Conservation (phyloP, 2,329 filamentous ascomycete species). For the Alternaria sp. region DNA sequence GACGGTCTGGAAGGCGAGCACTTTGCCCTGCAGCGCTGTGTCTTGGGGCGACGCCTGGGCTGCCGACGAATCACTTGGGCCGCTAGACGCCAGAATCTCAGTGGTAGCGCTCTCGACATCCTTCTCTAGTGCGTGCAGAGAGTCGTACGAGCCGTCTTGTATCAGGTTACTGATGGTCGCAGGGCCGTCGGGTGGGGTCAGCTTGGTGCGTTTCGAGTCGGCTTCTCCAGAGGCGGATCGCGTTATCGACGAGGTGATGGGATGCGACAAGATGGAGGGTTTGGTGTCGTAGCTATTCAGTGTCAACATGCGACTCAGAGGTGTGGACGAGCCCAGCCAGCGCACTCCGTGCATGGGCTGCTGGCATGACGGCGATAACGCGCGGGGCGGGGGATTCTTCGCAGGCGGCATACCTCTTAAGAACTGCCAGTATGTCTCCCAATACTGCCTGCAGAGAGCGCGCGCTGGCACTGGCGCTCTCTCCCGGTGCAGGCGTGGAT, state of each 20-base stretch:
- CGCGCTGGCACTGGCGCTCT: slow-evolving; percentile 21
- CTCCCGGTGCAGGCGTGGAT: slow-evolving; percentile 26
- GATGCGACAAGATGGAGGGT: slow-evolving; percentile 54
- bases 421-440: slow-evolving; percentile 50
- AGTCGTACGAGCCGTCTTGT: slow-evolving; percentile 47
- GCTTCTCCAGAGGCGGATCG: slow-evolving; percentile 49
- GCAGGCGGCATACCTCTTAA: slow-evolving; percentile 46
- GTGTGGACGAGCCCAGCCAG: neutral
- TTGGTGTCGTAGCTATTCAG: slow-evolving; percentile 50
- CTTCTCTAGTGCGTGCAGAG: slow-evolving; percentile 50
- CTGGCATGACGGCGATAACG: neutral
- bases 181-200: slow-evolving; percentile 42
- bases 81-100: slow-evolving; percentile 47
- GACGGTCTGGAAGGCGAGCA: slow-evolving; percentile 44
- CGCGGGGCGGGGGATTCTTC: neutral
- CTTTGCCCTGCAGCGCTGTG: slow-evolving; percentile 34
- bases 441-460: slow-evolving; percentile 43
- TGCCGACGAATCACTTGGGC: slow-evolving; percentile 23
- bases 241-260: slow-evolving; percentile 37
- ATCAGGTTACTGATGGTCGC: slow-evolving; percentile 49
- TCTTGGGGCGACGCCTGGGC: slow-evolving; percentile 46
- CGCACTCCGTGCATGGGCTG: neutral
- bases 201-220: slow-evolving; percentile 54
- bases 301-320: slow-evolving; percentile 16
- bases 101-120: slow-evolving; percentile 52